phyloP scores from a whole-genome alignment of 2,329 filamentous ascomycete genomes.

The Ilyonectria robusta region DNA sequence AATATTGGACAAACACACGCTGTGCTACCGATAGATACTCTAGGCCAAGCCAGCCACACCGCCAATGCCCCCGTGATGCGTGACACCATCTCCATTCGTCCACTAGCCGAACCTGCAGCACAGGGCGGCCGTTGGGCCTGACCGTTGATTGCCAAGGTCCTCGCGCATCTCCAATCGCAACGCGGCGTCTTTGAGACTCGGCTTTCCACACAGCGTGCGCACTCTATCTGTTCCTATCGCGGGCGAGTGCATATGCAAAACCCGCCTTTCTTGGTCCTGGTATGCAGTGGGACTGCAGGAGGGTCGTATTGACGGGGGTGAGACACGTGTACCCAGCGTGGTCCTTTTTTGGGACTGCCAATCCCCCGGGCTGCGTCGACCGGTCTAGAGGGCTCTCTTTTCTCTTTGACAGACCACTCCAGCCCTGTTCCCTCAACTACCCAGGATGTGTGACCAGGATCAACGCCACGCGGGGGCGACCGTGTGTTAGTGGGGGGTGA shows the following conservation, averaged over 20 bases:
- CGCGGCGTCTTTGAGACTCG: not conserved
- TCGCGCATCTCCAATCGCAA: conserved; percentile 2
- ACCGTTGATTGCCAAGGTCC: conserved; percentile 17
- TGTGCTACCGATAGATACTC: conserved; percentile 3
- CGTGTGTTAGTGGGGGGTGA: not conserved
- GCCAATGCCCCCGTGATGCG: conserved; percentile 28
- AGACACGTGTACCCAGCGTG: conserved; percentile 10
- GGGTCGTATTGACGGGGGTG: conserved; percentile 9
- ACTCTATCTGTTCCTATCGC: conserved; percentile 1
- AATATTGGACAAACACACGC: conserved; percentile 11
- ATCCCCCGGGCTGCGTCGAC: not conserved
- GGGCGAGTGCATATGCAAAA: conserved; percentile 6
- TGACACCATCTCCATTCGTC: conserved; percentile 36
- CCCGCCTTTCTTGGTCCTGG: not conserved
- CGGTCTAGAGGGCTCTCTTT: not conserved
- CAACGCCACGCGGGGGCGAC: conserved; percentile 7
- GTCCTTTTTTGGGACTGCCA: not conserved
- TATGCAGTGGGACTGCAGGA: conserved; percentile 20
- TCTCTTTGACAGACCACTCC: conserved; percentile 11
- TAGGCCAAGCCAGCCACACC: conserved; percentile 34
- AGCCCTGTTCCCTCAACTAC: not conserved
- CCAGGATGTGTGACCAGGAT: not conserved
- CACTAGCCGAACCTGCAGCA: conserved; percentile 34
- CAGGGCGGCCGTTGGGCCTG: conserved; percentile 12
- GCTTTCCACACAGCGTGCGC: not conserved